Base-by-base conservation (phyloP, 768 basidiomycete genomes). In the Naganishia friedmannii region DNA sequence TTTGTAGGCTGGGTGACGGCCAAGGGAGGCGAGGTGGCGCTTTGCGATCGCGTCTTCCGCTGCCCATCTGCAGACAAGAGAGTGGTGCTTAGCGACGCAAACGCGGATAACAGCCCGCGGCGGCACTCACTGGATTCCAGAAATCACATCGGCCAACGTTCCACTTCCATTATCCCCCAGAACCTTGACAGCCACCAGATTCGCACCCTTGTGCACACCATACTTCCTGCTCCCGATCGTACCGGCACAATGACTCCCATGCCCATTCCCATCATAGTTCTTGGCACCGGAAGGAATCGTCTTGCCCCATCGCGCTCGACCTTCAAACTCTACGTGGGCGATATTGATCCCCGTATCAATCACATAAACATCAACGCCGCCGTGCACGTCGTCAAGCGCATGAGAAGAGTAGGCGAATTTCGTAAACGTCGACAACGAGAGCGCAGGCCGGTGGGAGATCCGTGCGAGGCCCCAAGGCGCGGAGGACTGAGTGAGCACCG, bases 91-190 rank as follows among this genome's bases (percentile, higher is more conserved):
- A 48, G 32, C 48, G 17, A 9, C 4, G 42, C n/a, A 55, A 37
- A 28, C 21, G 53, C 60, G 32, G 19, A 10, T 34, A 60, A 21
- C 8, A n/a, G 28, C 31, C 21, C 19, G 23, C 17, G 46, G 39
- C 9, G n/a, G 72, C 74, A 72, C 66, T 75, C 28, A 85, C 83
- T 67, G 60, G 21, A 97, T 93, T 78, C 95, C 96, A 10, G 84
- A 85, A 60, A 98, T 84, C 73, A 98, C 96, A 77, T 98, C 94
- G 53, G 89, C 88, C 94, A 97, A 96, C 68, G 89, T 86, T 9
- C 96, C 96, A 73, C 89, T 91, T 42, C 96, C 96, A 75, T 94
- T 91, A 57, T 89, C 88, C n/a, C 93, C 93, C 56, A 97, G 86
- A 23, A 84, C 83, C 75, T 82, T 82, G 76, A 82, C 79, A 63